Evolutionary conservation across 495 filamentous ascomycete species (phyloP).

Genomic region (Cryomyces minteri): DNA sequence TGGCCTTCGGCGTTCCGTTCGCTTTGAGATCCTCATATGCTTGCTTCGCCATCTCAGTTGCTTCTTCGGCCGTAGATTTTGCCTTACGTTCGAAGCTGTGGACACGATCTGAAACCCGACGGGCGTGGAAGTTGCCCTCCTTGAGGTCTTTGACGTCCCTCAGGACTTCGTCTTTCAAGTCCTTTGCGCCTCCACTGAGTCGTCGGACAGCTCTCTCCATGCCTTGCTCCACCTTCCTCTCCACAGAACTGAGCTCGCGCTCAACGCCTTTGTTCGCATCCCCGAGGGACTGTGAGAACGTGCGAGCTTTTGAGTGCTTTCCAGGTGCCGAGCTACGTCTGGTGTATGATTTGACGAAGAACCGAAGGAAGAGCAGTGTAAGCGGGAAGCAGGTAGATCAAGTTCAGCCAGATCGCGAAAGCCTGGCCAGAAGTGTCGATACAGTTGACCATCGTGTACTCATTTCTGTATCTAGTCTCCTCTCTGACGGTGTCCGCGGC

Average conservation of each 20-base stretch:
- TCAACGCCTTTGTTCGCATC: constrained; percentile 14
- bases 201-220: constrained; percentile 1
- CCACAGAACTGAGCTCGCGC: constrained; percentile 11
- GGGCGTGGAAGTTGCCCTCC: background rate
- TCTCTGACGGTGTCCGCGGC: constrained; percentile 15
- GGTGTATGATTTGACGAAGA: constrained; percentile 77
- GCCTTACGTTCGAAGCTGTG: background rate
- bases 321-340: constrained; percentile 23
- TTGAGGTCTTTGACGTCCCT: background rate
- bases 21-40: background rate
- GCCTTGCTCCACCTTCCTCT: constrained; percentile 3
- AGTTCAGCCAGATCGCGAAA: constrained; percentile 84
- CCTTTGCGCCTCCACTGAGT: constrained; percentile 2
- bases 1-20: background rate
- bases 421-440: constrained; percentile 68
- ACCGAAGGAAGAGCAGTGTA: constrained; percentile 71
- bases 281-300: constrained; percentile 5
- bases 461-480: constrained; percentile 24
- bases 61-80: background rate
- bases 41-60: background rate
- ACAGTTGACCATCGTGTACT: constrained; percentile 50
- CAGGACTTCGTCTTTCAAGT: constrained; percentile 2
- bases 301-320: constrained; percentile 7
- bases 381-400: constrained; percentile 81
- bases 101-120: background rate